Evolutionary conservation across 129 eudicot genomes (phyloP).

Genomic region (Apium graveolens): DNA sequence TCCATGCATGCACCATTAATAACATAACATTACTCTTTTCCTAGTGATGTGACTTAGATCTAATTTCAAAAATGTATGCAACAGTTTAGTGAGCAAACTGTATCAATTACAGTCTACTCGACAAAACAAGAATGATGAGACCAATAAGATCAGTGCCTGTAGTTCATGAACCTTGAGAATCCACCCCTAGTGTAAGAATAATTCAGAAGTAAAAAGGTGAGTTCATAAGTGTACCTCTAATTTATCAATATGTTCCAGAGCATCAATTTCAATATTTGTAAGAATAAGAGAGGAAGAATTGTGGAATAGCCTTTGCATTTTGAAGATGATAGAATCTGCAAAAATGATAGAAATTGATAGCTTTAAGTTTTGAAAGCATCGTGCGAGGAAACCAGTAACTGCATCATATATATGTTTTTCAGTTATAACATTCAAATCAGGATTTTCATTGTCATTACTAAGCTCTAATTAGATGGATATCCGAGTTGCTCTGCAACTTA

Average conservation of each 20-base stretch:
- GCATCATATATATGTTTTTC: background rate
- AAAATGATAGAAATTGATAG: conserved; percentile 5
- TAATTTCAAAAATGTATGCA: background rate
- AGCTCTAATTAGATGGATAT: background rate
- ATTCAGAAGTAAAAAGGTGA: background rate
- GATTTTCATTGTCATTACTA: background rate
- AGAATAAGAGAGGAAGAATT: conserved; percentile 54
- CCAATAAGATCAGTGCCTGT: background rate
- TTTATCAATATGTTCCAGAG: conserved; percentile 46
- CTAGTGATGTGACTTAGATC: background rate
- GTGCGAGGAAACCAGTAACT: background rate
- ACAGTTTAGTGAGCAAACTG: background rate
- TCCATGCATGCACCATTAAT: background rate
- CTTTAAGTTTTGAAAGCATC: background rate
- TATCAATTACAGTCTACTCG: background rate
- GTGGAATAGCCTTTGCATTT: conserved; percentile 45
- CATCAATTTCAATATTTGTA: conserved; percentile 50
- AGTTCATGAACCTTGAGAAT: conserved; percentile 1
- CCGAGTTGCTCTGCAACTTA: background rate
- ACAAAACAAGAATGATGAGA: background rate
- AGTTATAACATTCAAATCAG: background rate
- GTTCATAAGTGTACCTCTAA: conserved; percentile 45
- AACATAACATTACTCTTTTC: background rate
- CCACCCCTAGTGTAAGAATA: background rate
- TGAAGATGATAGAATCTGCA: conserved; percentile 49